A percentile compares a stretch with the other conserved stretches of the same genome.
phyloP scores from a whole-genome alignment of 163 green algal genomes.

The Prototheca wickerhamii region DNA sequence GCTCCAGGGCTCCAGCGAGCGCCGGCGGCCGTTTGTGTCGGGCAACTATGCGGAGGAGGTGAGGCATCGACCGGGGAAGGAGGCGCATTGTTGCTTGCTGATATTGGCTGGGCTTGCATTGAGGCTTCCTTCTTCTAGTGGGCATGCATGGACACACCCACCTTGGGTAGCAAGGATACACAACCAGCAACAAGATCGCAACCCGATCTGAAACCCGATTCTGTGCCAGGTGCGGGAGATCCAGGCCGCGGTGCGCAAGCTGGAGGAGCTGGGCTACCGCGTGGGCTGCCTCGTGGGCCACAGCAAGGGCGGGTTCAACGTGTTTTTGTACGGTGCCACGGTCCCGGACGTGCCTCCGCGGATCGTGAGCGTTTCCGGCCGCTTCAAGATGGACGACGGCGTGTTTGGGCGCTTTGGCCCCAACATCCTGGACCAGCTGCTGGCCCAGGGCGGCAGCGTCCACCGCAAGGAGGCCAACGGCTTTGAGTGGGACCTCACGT shows the following conservation, averaged over 20 bases:
- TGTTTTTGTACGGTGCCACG: conserved; percentile 12
- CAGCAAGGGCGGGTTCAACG: conserved; percentile 30
- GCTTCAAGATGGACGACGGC: conserved; percentile 21
- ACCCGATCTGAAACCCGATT: not conserved
- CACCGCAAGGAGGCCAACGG: conserved; percentile 10
- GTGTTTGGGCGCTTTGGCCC: conserved; percentile 24
- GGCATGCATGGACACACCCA: too few species aligned
- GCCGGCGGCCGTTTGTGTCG: conserved; percentile 18
- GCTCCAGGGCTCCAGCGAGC: conserved; percentile 13
- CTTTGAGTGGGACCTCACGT: conserved; percentile 24
- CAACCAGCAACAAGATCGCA: not conserved
- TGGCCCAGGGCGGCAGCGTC: conserved; percentile 3
- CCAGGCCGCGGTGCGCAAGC: conserved; percentile 8
- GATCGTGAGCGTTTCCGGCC: conserved; percentile 22
- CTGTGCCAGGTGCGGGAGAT: conserved; percentile 11
- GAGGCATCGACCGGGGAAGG: not conserved
- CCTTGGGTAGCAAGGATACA: too few species aligned
- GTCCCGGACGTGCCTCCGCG: conserved; percentile 8
- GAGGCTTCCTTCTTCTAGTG: not conserved
- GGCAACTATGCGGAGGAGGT: conserved; percentile 34
- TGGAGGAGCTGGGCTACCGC: conserved; percentile 10
- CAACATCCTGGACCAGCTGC: conserved; percentile 26
- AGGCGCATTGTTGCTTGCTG: not conserved
- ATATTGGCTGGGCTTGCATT: too few species aligned
- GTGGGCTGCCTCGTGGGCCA: conserved; percentile 26